Evolutionary conservation across 176 grass and related monocot genomes (phyloP), one percentile per base, ranked within the genome.

Genomic region (Cocos nucifera): DNA sequence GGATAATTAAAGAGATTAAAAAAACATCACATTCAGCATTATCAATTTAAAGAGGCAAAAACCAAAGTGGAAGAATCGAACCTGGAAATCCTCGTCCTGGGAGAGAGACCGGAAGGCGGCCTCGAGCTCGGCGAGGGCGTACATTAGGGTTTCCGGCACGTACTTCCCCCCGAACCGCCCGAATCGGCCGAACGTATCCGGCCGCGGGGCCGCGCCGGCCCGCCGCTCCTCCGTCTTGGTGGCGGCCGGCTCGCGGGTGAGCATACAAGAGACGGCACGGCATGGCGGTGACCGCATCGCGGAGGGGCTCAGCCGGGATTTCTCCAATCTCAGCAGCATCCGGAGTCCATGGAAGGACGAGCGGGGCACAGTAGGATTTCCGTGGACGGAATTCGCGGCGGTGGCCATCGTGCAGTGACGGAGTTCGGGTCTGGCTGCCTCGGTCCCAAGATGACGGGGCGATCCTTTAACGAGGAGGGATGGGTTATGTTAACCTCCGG

Each of bases 161-260:
- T 98, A 98, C 84, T 98, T 98, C 5, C 93, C 88, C 22, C 93
- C 88, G 25, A 98, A 98, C 69, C 57, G 76, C 17, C 93, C 93
- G 71, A 98, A 98, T 62, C 87, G 23, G 4, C 88, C 93, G 59
- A 86, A 82, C 6, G 57, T 48, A 57, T 98, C 87, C 14, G 93
- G 93, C 67, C 93, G 70, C 5, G 53, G 49, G 6, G 21, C 62
- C 0, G 81, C 10, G 14, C 12, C 50, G 4, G 28, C 17, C 17
- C n/a, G 52, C 0, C 51, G 50, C 14, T 25, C 63, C 17, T 17
- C 17, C 5, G 75, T 68, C 66, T 55, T 72, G 15, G 17, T 51
- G 10, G 44, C 73, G 0, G 57, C 48, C 4, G 79, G 25, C 17
- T 71, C 19, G 0, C 28, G 51, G 49, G 28, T 44, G 24, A 59